These are phyloP conservation scores for Syzygium aromaticum DNA, from an alignment of 345 rosid species.

Conservation along the genomic window DNA sequence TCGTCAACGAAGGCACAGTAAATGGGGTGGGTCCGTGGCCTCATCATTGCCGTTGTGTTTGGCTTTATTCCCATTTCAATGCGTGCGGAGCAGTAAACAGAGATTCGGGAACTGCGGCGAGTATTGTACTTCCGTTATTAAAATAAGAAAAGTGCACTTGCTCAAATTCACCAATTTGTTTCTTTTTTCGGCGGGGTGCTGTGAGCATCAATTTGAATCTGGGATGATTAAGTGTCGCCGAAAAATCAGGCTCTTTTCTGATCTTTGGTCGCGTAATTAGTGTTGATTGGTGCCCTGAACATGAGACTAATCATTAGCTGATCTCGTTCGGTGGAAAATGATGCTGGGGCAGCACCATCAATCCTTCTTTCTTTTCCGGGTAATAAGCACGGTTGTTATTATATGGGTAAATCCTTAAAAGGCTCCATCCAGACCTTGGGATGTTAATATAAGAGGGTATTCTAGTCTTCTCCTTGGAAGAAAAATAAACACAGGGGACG, in stretches of 20 bases:
- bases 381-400: not conserved
- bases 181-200: not conserved
- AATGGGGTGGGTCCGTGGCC: not conserved
- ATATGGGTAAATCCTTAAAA: too few species aligned
- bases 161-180: not conserved
- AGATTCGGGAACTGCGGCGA: too few species aligned
- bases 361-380: not conserved
- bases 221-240: not conserved
- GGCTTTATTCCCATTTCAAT: not conserved
- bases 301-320: not conserved
- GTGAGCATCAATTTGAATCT: not conserved
- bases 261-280: not conserved
- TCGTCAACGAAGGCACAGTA: not conserved
- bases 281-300: not conserved
- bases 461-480: too few species aligned
- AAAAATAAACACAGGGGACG: too few species aligned
- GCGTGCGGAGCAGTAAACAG: not conserved
- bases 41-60: not conserved
- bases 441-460: too few species aligned
- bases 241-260: not conserved
- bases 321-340: not conserved
- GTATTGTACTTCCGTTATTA: too few species aligned
- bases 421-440: too few species aligned
- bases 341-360: not conserved
- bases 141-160: not conserved